Percentiles rank a stretch among this genome's conserved stretches.
Evolutionary conservation across 306 rosid species (phyloP).

Genomic region (Pterocarpus macrocarpus): DNA sequence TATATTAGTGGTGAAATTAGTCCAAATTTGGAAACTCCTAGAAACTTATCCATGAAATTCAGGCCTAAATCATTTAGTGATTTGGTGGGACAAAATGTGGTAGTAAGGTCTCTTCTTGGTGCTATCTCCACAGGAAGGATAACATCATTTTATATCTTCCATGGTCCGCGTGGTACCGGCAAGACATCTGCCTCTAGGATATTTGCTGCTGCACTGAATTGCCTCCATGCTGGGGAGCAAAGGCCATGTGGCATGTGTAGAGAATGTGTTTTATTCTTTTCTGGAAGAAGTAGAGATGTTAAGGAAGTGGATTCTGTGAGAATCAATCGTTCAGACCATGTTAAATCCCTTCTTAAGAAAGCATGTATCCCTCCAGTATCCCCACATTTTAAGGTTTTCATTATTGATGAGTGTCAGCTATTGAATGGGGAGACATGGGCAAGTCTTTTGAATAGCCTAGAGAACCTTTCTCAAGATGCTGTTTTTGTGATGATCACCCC

Average conservation of each 20-base stretch:
- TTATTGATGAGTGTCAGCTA: slow-evolving; percentile 87
- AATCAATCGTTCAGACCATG: slow-evolving; percentile 70
- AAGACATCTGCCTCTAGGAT: slow-evolving; percentile 85
- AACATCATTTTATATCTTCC: slow-evolving; percentile 76
- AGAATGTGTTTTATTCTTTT: slow-evolving; percentile 71
- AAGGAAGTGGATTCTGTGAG: slow-evolving; percentile 79
- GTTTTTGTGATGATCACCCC: slow-evolving; percentile 88
- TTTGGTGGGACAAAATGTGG: slow-evolving; percentile 86
- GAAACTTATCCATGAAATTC: slow-evolving; percentile 78
- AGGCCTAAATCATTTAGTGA: slow-evolving; percentile 77
- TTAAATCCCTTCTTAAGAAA: slow-evolving; percentile 71
- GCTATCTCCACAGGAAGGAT: slow-evolving; percentile 76
- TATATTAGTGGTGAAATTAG: slow-evolving; percentile 50
- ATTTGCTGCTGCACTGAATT: slow-evolving; percentile 89
- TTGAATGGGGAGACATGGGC: slow-evolving; percentile 75
- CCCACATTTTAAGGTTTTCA: slow-evolving; percentile 80
- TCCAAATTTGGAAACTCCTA: slow-evolving; percentile 63
- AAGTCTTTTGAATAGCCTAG: slow-evolving; percentile 66
- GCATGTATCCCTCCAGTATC: slow-evolving; percentile 68
- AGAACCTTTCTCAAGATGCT: slow-evolving; percentile 66
- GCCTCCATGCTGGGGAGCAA: slow-evolving; percentile 63
- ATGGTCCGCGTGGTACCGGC: slow-evolving; percentile 92
- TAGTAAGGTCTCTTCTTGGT: slow-evolving; percentile 78
- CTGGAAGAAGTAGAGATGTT: slow-evolving; percentile 80
- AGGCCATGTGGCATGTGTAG: slow-evolving; percentile 82